Conservation (phyloP, 148 eudicot species). For the Chenopodium suecicum region DNA sequence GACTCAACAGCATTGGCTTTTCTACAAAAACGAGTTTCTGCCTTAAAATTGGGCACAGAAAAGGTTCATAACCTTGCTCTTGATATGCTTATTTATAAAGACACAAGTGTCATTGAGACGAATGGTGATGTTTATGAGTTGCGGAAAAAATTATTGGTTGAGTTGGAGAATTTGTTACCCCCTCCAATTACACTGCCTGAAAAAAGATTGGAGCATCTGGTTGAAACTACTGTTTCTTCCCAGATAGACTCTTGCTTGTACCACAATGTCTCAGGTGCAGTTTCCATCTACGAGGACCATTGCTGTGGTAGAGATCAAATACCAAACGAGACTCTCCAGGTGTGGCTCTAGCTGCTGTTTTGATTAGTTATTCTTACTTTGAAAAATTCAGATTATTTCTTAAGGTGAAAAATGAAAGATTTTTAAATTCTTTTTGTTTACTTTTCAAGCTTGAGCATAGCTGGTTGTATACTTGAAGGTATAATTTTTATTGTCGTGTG, state of each 20-base stretch:
- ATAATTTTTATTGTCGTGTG: not conserved
- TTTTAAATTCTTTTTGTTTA: not conserved
- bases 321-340: slow-evolving; percentile 89
- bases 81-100: slow-evolving; percentile 47
- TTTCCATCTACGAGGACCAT: slow-evolving; percentile 74
- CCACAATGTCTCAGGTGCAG: slow-evolving; percentile 51
- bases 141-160: slow-evolving; percentile 44
- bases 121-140: slow-evolving; percentile 34
- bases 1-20: slow-evolving; percentile 49
- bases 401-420: not conserved
- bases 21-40: slow-evolving; percentile 56
- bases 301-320: slow-evolving; percentile 61
- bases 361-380: slow-evolving; percentile 5
- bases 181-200: slow-evolving; percentile 70
- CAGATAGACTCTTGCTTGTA: slow-evolving; percentile 77
- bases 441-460: not conserved
- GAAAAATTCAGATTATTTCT: not conserved
- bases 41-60: slow-evolving; percentile 50
- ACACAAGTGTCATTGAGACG: slow-evolving; percentile 33
- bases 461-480: not conserved
- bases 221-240: slow-evolving; percentile 59
- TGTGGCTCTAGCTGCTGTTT: slow-evolving; percentile 29
- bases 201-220: slow-evolving; percentile 77
- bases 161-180: slow-evolving; percentile 69
- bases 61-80: slow-evolving; percentile 68